Conservation (phyloP, 139 green algal genomes). For the Edaphochlamys debaryana region DNA sequence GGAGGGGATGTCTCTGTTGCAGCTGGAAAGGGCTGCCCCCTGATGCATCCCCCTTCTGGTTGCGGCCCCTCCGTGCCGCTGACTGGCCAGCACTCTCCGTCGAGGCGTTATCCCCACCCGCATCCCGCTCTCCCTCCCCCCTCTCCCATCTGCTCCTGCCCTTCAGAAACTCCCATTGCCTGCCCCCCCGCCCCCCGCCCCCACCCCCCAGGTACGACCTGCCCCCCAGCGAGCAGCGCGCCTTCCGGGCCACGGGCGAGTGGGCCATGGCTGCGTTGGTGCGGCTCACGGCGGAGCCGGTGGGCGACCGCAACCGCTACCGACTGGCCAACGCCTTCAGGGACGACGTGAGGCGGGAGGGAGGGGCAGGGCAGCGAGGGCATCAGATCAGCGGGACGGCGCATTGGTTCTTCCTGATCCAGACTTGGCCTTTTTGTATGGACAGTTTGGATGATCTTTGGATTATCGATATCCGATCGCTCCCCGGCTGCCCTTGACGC, state of each 20-base stretch:
- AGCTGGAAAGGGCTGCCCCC: too few relatives aligned
- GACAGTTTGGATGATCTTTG: too few relatives aligned
- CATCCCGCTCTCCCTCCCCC: neutral
- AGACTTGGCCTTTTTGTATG: too few relatives aligned
- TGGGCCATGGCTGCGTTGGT: slow-evolving; percentile 50
- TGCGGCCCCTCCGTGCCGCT: too few relatives aligned
- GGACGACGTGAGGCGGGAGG: neutral
- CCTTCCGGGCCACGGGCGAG: slow-evolving; percentile 35
- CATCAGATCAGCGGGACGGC: neutral
- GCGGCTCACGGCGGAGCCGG: slow-evolving; percentile 36
- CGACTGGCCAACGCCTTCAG: neutral
- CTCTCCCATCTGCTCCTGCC: too few relatives aligned
- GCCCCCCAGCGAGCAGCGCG: slow-evolving; percentile 35
- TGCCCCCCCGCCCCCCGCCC: too few relatives aligned
- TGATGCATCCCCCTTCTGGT: too few relatives aligned
- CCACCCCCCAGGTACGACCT: slow-evolving; percentile 27
- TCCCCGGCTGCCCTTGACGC: too few relatives aligned
- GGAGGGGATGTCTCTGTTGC: neutral
- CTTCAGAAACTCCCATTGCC: too few relatives aligned
- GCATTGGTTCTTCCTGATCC: too few relatives aligned
- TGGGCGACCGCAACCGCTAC: slow-evolving; percentile 18
- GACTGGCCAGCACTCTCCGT: too few relatives aligned
- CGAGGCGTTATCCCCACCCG: neutral
- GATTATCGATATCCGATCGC: too few relatives aligned
- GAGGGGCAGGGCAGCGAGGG: neutral